Evolutionary conservation across 129 eudicot genomes (phyloP), one percentile per base, ranked within the genome.

Genomic region (Pittosporum tobira): DNA sequence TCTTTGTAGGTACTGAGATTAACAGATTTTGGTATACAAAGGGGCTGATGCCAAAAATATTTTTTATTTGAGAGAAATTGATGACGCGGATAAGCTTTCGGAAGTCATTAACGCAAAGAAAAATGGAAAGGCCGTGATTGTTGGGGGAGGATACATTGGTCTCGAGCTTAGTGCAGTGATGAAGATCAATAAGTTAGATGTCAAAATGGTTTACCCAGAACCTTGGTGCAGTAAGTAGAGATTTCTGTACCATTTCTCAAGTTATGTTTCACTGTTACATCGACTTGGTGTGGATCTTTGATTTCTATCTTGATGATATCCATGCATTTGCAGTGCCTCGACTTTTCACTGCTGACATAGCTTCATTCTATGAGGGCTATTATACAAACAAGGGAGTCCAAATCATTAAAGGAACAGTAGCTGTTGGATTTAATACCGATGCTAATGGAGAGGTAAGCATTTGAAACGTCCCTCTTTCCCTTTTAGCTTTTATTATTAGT

Each of bases 71-170:
- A 83, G 99, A 79, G 99, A 91, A 53, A 75, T 91, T 59, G 94
- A 81, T 71, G 96, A 87, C 77, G 99, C 99, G 69, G 94, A 87
- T 69, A 57, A 81, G 67, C 94, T 91, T 72, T 83, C 81, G 3
- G 94, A 87, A 74, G 81, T 74, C 67, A 81, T 91, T 31, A 83
- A 83, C 73, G 81, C 80, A 26, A 83, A 85, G 88, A 89, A 81
- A 74, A 77, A 78, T 71, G 96, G 91, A 19, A 91, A 77, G 63
- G 94, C 84, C 11, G 87, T 91, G 42, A 63, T 91, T 74, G 99
- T 91, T 61, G 99, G 99, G 12, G 99, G 99, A 68, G 99, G 99
- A 61, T 91, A 91, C 80, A 91, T 91, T 37, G 99, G 99, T 73
- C 91, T 91, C 48, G 96, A 91, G 78, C 91, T 91, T 19, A 91